Evolutionary conservation across 352 stramenopile species (phyloP).

Genomic region (Phytophthora hybrid): DNA sequence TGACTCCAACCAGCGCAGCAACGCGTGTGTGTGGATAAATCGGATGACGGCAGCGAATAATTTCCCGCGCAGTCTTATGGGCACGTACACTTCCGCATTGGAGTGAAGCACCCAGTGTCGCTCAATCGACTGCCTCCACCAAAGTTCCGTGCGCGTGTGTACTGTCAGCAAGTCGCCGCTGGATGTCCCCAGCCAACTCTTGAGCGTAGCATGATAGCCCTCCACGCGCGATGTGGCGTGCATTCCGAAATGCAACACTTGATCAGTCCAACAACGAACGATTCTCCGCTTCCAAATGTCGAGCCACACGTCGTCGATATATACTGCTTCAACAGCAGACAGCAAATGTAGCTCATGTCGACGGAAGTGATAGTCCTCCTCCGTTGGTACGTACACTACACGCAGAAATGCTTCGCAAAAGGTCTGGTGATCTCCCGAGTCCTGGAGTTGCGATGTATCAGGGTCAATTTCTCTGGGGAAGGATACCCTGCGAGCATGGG

Average conservation of each 20-base stretch:
- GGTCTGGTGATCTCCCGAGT: neutral
- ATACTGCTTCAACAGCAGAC: neutral
- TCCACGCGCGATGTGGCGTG: neutral
- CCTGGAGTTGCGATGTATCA: neutral
- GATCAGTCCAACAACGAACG: neutral
- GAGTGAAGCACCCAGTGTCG: neutral
- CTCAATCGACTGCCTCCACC: conserved; percentile 5
- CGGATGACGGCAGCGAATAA: conserved; percentile 3
- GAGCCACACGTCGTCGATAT: neutral
- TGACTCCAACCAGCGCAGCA: neutral
- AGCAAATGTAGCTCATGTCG: neutral
- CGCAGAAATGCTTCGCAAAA: neutral
- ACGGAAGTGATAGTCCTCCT: neutral
- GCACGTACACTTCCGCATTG: conserved; percentile 3
- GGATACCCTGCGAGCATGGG: neutral
- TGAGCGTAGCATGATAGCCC: neutral
- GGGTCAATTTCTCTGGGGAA: conserved; percentile 7
- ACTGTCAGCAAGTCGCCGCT: conserved; percentile 2
- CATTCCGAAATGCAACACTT: neutral
- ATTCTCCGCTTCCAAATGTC: neutral
- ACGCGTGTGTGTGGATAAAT: neutral
- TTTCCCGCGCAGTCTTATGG: neutral
- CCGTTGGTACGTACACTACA: neutral
- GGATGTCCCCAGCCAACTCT: neutral
- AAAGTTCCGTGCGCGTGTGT: conserved; percentile 4